Base-by-base conservation (phyloP, 78 protist genomes). In the Guillardia theta region DNA sequence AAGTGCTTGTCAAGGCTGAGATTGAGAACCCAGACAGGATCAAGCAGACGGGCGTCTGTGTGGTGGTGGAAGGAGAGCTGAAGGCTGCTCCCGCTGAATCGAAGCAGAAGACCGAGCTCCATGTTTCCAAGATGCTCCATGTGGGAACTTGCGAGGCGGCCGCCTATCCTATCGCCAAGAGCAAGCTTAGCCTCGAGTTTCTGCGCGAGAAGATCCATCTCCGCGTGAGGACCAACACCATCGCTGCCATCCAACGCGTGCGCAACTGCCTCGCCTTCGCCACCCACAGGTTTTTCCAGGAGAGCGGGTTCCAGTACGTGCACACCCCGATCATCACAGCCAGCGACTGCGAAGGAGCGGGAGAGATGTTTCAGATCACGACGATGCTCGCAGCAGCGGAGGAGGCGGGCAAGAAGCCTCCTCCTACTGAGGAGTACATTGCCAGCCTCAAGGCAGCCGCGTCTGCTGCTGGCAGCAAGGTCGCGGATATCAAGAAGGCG, bases 301-400 rank as follows among this genome's bases (percentile, higher is more conserved):
- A 0, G 15, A 5, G 19, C 33, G 93, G 93, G 76, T 88, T 94
- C 93, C 92, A 33, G 83, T 44, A 94, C 64, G 97, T 97, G 4
- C 98, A 96, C 44, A 97, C 98, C 30, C 99, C 99, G 36, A 30
- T 98, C 80, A 62, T 98, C 50, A 98, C 99, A 8, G 96, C 97
- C 0, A 48, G 93, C 30, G 98, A 97, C 92, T 97, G 98, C 95
- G 99, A 98, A 80, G 99, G 99, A 64, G 99, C 98, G 47, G 99
- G 98, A 10, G 98, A 98, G 90, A 94, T 94, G 93, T 98, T 98
- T 92, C 95, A 47, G 90, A 43, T 78, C 45, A 78, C 90, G 50
- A 78, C 90, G 50, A 12, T 78, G 90, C 90, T 78, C 41, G 21
- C 53, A 4, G 48, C 19, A 36, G 90, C 90, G 37, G 90, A 78